Evolutionary conservation across 768 basidiomycete species (phyloP).

Genomic region (Lactifluus pinguis): DNA sequence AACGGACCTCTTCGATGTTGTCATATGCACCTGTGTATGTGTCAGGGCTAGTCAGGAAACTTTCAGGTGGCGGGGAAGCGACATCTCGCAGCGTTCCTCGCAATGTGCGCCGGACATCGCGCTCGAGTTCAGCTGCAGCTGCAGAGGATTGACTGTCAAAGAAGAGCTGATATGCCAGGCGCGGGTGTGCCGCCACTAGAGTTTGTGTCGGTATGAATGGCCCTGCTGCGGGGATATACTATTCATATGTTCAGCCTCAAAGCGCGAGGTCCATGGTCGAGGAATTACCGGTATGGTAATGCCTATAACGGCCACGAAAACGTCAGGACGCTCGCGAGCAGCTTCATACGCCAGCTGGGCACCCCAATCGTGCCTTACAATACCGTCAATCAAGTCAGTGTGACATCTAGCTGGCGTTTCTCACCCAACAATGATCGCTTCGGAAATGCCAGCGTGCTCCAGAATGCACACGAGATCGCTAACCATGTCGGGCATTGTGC

Average conservation of each 20-base stretch:
- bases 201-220: slow-evolving; percentile 39
- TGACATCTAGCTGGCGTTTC: not conserved
- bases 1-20: slow-evolving; percentile 33
- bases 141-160: slow-evolving; percentile 41
- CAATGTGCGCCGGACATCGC: slow-evolving; percentile 46
- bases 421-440: slow-evolving; percentile 58
- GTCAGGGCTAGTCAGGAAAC: slow-evolving; percentile 41
- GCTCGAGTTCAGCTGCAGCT: slow-evolving; percentile 46
- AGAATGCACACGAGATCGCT: slow-evolving; percentile 58
- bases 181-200: slow-evolving; percentile 37
- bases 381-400: not conserved
- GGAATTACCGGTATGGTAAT: slow-evolving; percentile 48
- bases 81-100: slow-evolving; percentile 47
- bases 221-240: slow-evolving; percentile 54
- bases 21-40: slow-evolving; percentile 49
- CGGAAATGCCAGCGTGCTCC: slow-evolving; percentile 36
- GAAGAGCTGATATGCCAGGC: slow-evolving; percentile 47
- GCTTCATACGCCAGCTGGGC: slow-evolving; percentile 58
- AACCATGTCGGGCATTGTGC: slow-evolving; percentile 50
- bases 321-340: slow-evolving; percentile 56
- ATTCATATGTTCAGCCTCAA: slow-evolving; percentile 9
- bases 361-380: slow-evolving; percentile 67
- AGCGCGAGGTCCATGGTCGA: not conserved
- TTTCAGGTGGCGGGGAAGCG: slow-evolving; percentile 45
- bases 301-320: slow-evolving; percentile 50